Base-by-base conservation (phyloP, 2,329 filamentous ascomycete genomes). In the Apiospora phragmitis region DNA sequence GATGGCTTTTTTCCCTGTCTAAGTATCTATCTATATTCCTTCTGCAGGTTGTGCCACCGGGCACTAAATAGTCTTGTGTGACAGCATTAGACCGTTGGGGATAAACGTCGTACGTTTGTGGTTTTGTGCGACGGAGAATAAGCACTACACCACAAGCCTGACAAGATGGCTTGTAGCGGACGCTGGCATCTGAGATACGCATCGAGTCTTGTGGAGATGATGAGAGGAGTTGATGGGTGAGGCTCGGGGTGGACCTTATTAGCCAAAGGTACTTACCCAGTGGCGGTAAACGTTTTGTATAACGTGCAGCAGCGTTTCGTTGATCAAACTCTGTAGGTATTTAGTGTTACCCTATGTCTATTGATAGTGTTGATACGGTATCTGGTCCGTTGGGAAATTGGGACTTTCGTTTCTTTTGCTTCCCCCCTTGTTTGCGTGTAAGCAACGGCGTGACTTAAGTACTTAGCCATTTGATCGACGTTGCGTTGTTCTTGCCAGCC, bases 231-330 rank as follows among this genome's bases (percentile, higher is more conserved):
- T 26, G 14, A n/a, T n/a, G 16, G 29, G 35, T 62, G 55, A 62
- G 55, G 55, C 55, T 62, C 55, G 32, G 55, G 32, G 55, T 62
- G 55, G 55, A 62, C 55, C 55, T 62, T n/a, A n/a, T n/a, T n/a
- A n/a, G n/a, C n/a, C n/a, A n/a, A n/a, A n/a, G n/a, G n/a, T n/a
- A 21, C 29, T 21, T 12, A 9, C 1, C 3, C 12, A 32, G 55
- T 35, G 55, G 55, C 55, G 55, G 55, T 11, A 62, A 62, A 62
- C 32, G 55, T 38, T n/a, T 59, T 8, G 24, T 35, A 59, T 59
- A 59, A 59, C 51, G 51, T 55, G 49, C 49, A 32, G 49, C 49
- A 55, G 49, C 49, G 49, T 55, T 55, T 55, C 26, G 49, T 18
- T 16, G 9, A 26, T 18, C 11, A 16, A 32, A 55, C 24, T 32